A percentile compares a stretch with the other conserved stretches of the same genome.
Evolutionary conservation across 192 early-diverging fungal genomes (phyloP).

Genomic region (Dissophora globulifera): DNA sequence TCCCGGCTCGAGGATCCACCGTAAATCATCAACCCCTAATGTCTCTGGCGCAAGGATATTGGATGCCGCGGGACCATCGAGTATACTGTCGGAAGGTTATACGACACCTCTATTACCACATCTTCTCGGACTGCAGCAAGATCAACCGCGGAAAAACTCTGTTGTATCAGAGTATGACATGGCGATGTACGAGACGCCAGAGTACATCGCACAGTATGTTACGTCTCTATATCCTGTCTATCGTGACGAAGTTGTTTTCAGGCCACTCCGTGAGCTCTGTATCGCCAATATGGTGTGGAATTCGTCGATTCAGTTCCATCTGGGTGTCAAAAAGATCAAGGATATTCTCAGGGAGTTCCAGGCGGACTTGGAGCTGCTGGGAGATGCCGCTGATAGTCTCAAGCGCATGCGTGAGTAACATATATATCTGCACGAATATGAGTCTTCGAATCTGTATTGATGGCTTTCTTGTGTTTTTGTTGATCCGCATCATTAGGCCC

Average conservation of each 20-base stretch:
- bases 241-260: conserved; percentile 47
- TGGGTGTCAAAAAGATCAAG: conserved; percentile 48
- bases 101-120: conserved; percentile 25
- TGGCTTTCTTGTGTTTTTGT: too few species aligned
- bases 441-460: not conserved
- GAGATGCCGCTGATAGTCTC: conserved; percentile 21
- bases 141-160: conserved; percentile 46
- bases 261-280: conserved; percentile 46
- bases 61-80: conserved; percentile 6
- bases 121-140: conserved; percentile 31
- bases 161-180: conserved; percentile 47
- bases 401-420: conserved; percentile 43
- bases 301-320: conserved; percentile 47
- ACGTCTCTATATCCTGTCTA: conserved; percentile 47
- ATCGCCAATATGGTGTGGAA: conserved; percentile 52
- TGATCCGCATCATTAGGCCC: conserved; percentile 18
- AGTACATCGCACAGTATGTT: conserved; percentile 48
- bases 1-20: conserved; percentile 33
- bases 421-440: not conserved
- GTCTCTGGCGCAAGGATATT: conserved; percentile 30
- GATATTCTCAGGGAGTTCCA: conserved; percentile 48
- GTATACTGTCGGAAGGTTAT: conserved; percentile 3
- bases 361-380: conserved; percentile 25
- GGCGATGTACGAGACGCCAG: conserved; percentile 38
- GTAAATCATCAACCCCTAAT: conserved; percentile 29